Base-by-base conservation (phyloP, 2,329 filamentous ascomycete species). In the Hansfordia pulvinata region DNA sequence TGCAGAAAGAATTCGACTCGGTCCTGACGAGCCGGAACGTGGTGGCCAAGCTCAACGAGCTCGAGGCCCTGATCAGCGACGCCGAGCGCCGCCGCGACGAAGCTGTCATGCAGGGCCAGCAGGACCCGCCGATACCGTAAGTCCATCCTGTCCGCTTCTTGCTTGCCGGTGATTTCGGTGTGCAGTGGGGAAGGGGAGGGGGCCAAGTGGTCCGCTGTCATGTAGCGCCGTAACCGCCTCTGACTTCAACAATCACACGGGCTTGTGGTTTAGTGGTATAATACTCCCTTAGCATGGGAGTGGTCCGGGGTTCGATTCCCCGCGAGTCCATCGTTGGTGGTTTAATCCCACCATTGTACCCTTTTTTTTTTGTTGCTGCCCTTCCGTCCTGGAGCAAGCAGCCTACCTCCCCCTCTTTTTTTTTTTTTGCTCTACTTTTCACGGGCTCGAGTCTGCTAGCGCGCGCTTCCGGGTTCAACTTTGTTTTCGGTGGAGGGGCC, bases 21-120 rank as follows among this genome's bases (percentile, higher is more conserved):
- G 68, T 76, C 30, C 43, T 73, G 31, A 40, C 51, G 11, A 51
- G 55, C 31, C 50, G 69, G 32, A 52, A 58, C 23, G 69, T 75
- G 9, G 59, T 76, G 3, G 52, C 53, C 20, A 62, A 62, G 32
- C 54, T 76, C 8, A 76, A 76, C 43, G 60, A 67, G 43, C 56
- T 76, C 6, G 71, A 76, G 40, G 49, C 38, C 15, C 53, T 76
- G 10, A 56, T 71, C 26, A 52, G 47, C 30, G 64, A 68, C 27
- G 71, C 70, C 5, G 50, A 47, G 25, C 35, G 37, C 28, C 46
- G 58, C 30, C 44, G 53, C 25, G 39, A 47, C 21, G 45, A 51
- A 15, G 44, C 50, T 14, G 33, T 36, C 26, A 28, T 28, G 25
- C 37, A 31, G 27, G 28, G 30, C 15, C 25, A 28, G 26, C 29